Evolutionary conservation across 148 eudicot genomes (phyloP), one percentile per base, ranked within the genome.

Genomic region (Rhododendron ovatum): DNA sequence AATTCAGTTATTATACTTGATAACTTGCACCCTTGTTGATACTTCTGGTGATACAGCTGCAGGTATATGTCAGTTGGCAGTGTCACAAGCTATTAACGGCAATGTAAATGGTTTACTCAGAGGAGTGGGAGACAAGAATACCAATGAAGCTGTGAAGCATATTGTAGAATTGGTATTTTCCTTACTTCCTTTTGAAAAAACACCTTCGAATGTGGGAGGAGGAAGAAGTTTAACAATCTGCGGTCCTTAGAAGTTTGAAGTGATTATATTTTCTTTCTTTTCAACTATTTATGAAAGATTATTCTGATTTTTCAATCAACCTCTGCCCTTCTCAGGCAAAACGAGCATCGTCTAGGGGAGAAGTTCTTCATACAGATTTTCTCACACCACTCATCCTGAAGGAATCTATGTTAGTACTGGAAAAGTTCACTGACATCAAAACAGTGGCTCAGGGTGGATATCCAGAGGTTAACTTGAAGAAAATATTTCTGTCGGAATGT

Each of bases 301-400:
- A 39, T 82, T 77, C 28, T 77, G 39, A 37, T 78, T 82, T 65
- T 3, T 61, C 39, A 41, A 55, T 65, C 83, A 26, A 50, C 15
- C 18, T 80, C 18, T 45, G 45, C 81, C 79, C 78, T 86, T 30
- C 48, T 50, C 83, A 96, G 99, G 99, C 98, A 84, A 91, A 91
- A 41, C 92, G 93, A 39, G 98, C 96, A 30, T 92, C 94, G 48
- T 39, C 90, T 77, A 93, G 98, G 90, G 89, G 94, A 88, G 98
- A 92, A 91, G 91, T 93, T 74, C 88, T 94, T 85, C 95, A 96
- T 87, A 96, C 98, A 35, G 93, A 95, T 91, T 96, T 96, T 92
- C 98, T 96, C 67, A 94, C 95, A 9, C 99, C 98, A 74, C 94
- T 92, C 41, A 87, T 93, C 73, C 43, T 93, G 81, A 92, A 91